Conservation (phyloP, 1,139 yeast genomes). For the Suhomyces anneliseae region DNA sequence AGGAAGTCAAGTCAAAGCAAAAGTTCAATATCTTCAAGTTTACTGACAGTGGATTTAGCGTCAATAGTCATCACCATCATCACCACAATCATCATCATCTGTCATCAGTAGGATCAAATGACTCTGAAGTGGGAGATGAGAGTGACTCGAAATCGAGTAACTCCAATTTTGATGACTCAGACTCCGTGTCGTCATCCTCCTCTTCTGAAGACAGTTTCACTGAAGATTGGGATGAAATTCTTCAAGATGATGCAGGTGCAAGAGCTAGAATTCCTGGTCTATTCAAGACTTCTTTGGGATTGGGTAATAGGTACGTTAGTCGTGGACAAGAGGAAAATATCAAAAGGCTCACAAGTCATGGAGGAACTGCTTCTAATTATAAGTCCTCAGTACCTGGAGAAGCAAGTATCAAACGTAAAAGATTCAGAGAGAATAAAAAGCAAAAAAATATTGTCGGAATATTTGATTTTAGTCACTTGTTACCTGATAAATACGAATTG, state of each 20-base stretch:
- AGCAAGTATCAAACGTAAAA: constrained; percentile 12
- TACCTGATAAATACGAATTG: constrained; percentile 75
- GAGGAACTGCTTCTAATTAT: constrained; percentile 28
- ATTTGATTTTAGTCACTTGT: constrained; percentile 64
- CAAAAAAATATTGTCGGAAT: constrained; percentile 58
- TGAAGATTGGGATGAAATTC: constrained; percentile 52
- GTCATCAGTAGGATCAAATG: constrained; percentile 9
- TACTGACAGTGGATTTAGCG: constrained; percentile 40
- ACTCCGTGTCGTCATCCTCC: constrained; percentile 16
- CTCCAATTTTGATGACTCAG: constrained; percentile 4
- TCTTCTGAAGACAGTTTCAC: constrained; percentile 50
- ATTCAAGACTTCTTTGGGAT: constrained; percentile 41
- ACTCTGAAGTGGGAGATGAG: constrained; percentile 14
- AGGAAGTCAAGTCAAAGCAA: constrained; percentile 28
- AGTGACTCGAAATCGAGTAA: constrained; percentile 5
- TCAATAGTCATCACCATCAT: constrained; percentile 19
- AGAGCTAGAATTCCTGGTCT: constrained; percentile 47
- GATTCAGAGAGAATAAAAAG: constrained; percentile 19
- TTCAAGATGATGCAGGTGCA: constrained; percentile 46
- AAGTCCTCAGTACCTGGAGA: constrained; percentile 27
- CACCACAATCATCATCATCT: constrained; percentile 12
- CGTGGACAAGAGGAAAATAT: constrained; percentile 21
- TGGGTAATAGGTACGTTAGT: constrained; percentile 33
- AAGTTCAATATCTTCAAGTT: constrained; percentile 39
- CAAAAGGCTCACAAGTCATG: constrained; percentile 29